Conservation (phyloP, 305 asterid species). For the Petunia hybrid region DNA sequence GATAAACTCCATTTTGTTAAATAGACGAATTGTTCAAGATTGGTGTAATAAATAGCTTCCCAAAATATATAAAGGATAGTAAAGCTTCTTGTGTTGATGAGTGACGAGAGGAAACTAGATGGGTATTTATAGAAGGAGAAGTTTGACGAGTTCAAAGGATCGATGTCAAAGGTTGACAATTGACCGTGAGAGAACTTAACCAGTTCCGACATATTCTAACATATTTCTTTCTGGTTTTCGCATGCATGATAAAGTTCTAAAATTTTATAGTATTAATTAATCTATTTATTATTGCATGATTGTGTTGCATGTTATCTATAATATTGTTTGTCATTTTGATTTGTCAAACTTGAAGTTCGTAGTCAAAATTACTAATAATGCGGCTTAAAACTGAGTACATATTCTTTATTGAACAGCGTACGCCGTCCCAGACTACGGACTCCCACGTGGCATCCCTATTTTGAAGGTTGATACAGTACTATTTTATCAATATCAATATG, state of each 20-base stretch:
- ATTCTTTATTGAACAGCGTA: not conserved
- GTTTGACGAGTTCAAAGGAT: constrained; percentile 13
- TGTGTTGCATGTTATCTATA: constrained; percentile 1
- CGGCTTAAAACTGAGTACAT: constrained; percentile 11
- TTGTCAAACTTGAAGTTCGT: constrained; percentile 13
- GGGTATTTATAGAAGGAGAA: constrained; percentile 30
- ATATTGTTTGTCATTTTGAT: not conserved
- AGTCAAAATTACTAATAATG: not conserved
- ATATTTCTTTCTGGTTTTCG: not conserved
- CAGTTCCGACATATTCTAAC: not conserved
- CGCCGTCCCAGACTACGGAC: not conserved
- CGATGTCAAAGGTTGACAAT: constrained; percentile 14
- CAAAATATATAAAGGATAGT: not conserved
- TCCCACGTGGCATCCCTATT: not conserved
- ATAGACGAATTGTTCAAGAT: not conserved
- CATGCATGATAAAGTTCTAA: not conserved
- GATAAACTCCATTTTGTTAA: constrained; percentile 34
- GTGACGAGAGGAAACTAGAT: not conserved
- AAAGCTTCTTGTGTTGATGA: not conserved
- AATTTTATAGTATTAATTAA: not conserved
- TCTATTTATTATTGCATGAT: not conserved
- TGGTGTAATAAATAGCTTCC: not conserved
- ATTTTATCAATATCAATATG: too few species aligned
- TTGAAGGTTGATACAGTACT: not conserved
- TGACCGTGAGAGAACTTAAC: not conserved